Conservation (phyloP, 2,329 filamentous ascomycete genomes). For the Xylaria hypoxylon region DNA sequence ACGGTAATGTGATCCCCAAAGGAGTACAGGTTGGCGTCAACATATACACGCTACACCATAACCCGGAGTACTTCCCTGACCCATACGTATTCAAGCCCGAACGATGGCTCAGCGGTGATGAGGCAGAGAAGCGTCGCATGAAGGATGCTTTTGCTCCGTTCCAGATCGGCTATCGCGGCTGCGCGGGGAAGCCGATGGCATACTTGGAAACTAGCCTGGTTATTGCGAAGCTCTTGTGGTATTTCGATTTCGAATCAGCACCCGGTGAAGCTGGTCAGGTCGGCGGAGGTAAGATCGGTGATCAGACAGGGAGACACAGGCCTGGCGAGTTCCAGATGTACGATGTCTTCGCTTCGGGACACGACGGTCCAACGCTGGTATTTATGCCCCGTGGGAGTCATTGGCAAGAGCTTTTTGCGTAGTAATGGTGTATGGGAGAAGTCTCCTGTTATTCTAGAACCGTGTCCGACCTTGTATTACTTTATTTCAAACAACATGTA, state of each 20-base stretch:
- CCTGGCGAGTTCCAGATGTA: conserved; percentile 37
- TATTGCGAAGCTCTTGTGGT: conserved; percentile 38
- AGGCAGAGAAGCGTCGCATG: conserved; percentile 25
- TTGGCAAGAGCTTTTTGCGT: conserved; percentile 14
- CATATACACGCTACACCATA: conserved; percentile 36
- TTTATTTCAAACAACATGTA: background rate
- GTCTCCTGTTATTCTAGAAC: background rate
- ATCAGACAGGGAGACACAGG: conserved; percentile 30
- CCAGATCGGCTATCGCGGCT: conserved; percentile 36
- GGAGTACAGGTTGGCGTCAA: conserved; percentile 39
- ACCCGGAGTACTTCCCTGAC: conserved; percentile 39
- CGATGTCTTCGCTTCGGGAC: conserved; percentile 36
- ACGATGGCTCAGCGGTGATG: conserved; percentile 36
- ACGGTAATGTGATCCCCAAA: conserved; percentile 38
- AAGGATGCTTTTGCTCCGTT: conserved; percentile 37
- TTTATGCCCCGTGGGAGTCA: conserved; percentile 32
- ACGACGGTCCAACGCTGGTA: conserved; percentile 35
- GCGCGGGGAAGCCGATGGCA: conserved; percentile 39
- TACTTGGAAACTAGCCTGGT: conserved; percentile 40
- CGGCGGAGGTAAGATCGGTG: conserved; percentile 33
- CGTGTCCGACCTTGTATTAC: background rate
- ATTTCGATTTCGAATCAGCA: conserved; percentile 38
- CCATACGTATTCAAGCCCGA: conserved; percentile 38
- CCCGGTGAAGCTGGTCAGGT: conserved; percentile 33
- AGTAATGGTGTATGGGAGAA: background rate